Conservation (phyloP, 768 basidiomycete genomes). For the Pisolithus sp. region DNA sequence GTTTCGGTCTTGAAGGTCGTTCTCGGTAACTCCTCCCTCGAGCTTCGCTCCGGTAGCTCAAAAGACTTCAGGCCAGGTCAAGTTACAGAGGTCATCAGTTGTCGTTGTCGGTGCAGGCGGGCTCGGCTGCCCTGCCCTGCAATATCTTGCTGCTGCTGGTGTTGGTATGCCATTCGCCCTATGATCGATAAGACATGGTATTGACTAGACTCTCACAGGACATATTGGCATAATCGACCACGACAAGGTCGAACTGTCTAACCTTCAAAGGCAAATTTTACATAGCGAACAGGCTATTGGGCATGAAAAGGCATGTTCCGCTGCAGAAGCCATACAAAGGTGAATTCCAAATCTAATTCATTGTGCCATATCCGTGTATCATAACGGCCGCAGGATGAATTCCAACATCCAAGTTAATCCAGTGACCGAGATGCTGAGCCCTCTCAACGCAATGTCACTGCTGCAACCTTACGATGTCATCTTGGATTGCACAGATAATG, state of each 20-base stretch:
- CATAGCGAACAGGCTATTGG: constrained; percentile 71
- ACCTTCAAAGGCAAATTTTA: constrained; percentile 90
- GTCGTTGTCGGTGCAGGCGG: constrained; percentile 94
- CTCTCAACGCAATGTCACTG: constrained; percentile 59
- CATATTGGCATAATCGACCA: constrained; percentile 83
- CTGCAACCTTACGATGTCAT: constrained; percentile 66
- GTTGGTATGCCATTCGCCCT: constrained; percentile 53
- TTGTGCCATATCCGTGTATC: constrained; percentile 1
- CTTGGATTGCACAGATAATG: constrained; percentile 93
- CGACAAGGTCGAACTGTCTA: constrained; percentile 81
- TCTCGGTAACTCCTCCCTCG: background rate
- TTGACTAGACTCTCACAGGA: constrained; percentile 40
- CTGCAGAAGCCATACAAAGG: constrained; percentile 62
- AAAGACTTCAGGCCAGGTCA: constrained; percentile 63
- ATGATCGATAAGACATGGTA: background rate
- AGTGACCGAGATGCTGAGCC: constrained; percentile 44
- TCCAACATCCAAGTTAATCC: constrained; percentile 57
- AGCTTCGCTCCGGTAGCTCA: constrained; percentile 1
- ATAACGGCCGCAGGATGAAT: constrained; percentile 55
- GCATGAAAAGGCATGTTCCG: constrained; percentile 76
- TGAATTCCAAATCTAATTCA: constrained; percentile 23
- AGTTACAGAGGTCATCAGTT: constrained; percentile 67
- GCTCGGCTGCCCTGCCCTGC: constrained; percentile 90
- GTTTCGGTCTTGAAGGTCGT: constrained; percentile 78
- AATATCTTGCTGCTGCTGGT: constrained; percentile 90